Evolutionary conservation across 2,329 filamentous ascomycete species (phyloP).

Genomic region (Xylariaceae sp.): DNA sequence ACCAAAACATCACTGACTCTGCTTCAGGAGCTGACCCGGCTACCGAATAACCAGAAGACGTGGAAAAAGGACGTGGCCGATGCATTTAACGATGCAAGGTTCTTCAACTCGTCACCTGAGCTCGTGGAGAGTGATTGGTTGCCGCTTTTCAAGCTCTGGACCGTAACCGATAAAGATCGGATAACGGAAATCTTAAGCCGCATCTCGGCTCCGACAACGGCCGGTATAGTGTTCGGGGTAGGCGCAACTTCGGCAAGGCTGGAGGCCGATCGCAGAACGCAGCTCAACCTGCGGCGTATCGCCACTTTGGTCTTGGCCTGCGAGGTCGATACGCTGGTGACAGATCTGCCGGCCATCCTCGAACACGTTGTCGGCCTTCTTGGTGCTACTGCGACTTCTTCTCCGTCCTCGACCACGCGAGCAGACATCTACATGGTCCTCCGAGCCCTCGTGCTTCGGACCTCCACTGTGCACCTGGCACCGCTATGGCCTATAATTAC

Average conservation of each 20-base stretch:
- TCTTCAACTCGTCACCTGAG: constrained; percentile 66
- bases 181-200: constrained; percentile 75
- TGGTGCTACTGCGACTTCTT: constrained; percentile 76
- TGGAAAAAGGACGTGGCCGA: constrained; percentile 93
- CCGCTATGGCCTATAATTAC: constrained; percentile 88
- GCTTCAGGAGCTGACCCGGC: constrained; percentile 68
- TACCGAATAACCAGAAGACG: constrained; percentile 75
- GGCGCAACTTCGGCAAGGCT: constrained; percentile 87
- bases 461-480: constrained; percentile 71
- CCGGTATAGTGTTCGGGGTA: constrained; percentile 97
- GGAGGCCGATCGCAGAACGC: constrained; percentile 91
- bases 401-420: constrained; percentile 82
- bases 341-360: constrained; percentile 66
- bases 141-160: constrained; percentile 77
- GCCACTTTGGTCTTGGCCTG: constrained; percentile 74
- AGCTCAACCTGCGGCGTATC: constrained; percentile 80
- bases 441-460: constrained; percentile 74
- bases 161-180: constrained; percentile 78
- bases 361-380: constrained; percentile 86
- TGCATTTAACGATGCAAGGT: constrained; percentile 82
- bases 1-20: constrained; percentile 65
- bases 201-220: constrained; percentile 79
- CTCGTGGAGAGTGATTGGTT: constrained; percentile 74
- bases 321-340: constrained; percentile 71
- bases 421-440: constrained; percentile 88